These are phyloP conservation scores for Chlamydomonas incerta DNA, from an alignment of 139 green algal species.

Conservation along the genomic window DNA sequence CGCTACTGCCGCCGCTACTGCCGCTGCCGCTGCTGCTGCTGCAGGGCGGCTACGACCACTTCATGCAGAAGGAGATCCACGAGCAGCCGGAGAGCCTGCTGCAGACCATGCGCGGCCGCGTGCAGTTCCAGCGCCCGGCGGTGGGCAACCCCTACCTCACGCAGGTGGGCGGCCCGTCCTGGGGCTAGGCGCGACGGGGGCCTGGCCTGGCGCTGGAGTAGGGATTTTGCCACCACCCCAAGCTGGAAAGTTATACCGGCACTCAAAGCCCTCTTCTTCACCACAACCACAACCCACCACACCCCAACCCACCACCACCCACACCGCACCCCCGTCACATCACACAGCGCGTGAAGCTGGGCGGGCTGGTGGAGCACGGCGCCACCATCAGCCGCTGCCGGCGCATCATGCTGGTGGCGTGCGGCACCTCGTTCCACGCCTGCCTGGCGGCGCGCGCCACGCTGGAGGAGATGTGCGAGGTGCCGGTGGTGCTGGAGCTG, in stretches of 20 bases:
- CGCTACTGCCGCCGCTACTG: too few relatives aligned
- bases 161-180: neutral
- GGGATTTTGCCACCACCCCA: too few relatives aligned
- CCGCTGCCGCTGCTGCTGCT: too few relatives aligned
- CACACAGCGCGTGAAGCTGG: constrained; percentile 77
- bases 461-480: constrained; percentile 66
- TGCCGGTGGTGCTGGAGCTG: constrained; percentile 94
- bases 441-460: constrained; percentile 82
- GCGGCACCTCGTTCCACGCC: constrained; percentile 93
- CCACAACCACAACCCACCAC: too few relatives aligned
- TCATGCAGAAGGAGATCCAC: constrained; percentile 86
- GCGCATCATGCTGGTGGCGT: constrained; percentile 94
- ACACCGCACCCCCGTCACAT: constrained; percentile 40
- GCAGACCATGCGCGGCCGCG: constrained; percentile 85
- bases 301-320: constrained; percentile 35
- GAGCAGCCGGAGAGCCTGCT: constrained; percentile 95
- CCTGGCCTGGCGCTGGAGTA: too few relatives aligned
- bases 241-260: too few relatives aligned
- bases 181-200: neutral
- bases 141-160: constrained; percentile 56
- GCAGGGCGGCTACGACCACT: constrained; percentile 74
- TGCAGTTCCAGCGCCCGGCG: constrained; percentile 67
- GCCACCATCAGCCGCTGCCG: constrained; percentile 62
- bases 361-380: constrained; percentile 78
- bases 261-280: neutral